Conservation (phyloP, 495 filamentous ascomycete species). For the Hypoxylon perforatum region DNA sequence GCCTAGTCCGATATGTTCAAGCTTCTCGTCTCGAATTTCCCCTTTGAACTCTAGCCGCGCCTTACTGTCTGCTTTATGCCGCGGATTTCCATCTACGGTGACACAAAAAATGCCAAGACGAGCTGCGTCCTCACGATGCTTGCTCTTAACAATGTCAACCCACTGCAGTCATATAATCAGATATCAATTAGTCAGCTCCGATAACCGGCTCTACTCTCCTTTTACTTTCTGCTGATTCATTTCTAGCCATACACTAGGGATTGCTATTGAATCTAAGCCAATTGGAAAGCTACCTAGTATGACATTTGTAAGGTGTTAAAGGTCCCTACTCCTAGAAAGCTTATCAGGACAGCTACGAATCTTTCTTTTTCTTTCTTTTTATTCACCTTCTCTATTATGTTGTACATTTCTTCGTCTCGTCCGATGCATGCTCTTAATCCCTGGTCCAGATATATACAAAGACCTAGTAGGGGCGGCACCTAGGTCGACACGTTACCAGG, state of each 20-base stretch:
- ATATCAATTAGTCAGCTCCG: background rate
- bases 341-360: too few relatives aligned
- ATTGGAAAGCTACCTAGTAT: too few relatives aligned
- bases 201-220: background rate
- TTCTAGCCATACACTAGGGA: background rate
- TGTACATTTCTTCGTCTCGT: too few relatives aligned
- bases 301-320: too few relatives aligned
- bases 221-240: background rate
- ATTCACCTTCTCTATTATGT: too few relatives aligned
- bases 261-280: too few relatives aligned
- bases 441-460: too few relatives aligned
- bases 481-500: too few relatives aligned
- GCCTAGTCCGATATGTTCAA: conserved; percentile 16
- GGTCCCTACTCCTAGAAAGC: too few relatives aligned
- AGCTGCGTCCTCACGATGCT: background rate
- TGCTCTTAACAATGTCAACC: background rate
- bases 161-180: background rate
- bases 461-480: too few relatives aligned
- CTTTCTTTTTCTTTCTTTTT: too few relatives aligned
- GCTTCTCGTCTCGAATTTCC: conserved; percentile 20
- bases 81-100: background rate
- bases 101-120: background rate
- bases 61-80: background rate
- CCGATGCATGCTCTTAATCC: too few relatives aligned
- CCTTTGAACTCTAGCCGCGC: conserved; percentile 10